Percentiles rank a stretch among this genome's conserved stretches.
Conservation (phyloP, 2,329 filamentous ascomycete species). For the Fusarium pilosicola region DNA sequence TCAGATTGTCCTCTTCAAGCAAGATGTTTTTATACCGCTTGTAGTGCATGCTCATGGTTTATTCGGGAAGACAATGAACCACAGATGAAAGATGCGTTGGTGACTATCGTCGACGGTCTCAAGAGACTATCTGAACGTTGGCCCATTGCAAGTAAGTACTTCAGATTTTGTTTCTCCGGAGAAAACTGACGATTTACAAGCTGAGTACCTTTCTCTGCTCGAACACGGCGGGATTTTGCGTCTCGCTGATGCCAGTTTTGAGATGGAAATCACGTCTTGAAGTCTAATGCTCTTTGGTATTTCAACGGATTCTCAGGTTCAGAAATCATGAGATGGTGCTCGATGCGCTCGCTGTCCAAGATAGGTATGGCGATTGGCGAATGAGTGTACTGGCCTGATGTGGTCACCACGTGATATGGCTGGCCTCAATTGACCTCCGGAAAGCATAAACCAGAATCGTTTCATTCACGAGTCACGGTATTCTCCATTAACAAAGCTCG, state of each 20-base stretch:
- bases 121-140: not conserved
- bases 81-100: not conserved
- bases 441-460: too few relatives aligned
- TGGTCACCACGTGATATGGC: not conserved
- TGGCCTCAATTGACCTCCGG: not conserved
- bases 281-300: not conserved
- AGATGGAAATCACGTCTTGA: not conserved
- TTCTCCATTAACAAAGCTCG: not conserved
- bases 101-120: not conserved
- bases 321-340: not conserved
- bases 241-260: not conserved
- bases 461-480: not conserved
- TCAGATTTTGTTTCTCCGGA: not conserved
- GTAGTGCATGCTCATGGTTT: constrained; percentile 10
- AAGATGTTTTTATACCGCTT: constrained; percentile 1
- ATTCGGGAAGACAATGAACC: constrained; percentile 7
- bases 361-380: not conserved
- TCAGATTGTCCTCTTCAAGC: not conserved
- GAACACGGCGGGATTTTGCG: not conserved
- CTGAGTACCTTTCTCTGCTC: constrained; percentile 2
- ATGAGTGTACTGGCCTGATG: not conserved
- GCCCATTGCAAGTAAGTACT: not conserved
- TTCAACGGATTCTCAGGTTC: not conserved
- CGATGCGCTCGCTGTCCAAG: not conserved
- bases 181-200: not conserved